These are phyloP conservation scores for Tetracladium setigerum DNA, from an alignment of 495 filamentous ascomycete species.

Conservation along the genomic window DNA sequence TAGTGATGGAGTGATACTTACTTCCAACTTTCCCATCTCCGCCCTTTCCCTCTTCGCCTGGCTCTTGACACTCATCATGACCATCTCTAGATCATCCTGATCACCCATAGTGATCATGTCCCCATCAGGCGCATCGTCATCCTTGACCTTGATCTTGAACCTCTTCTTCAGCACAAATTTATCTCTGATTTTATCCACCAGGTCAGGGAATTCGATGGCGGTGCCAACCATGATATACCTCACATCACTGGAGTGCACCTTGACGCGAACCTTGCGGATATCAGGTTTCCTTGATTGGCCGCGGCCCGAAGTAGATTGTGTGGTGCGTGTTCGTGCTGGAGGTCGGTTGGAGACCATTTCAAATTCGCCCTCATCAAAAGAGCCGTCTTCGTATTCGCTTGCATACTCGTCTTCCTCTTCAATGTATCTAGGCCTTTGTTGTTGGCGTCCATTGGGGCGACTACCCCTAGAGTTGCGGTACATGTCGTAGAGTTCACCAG, in stretches of 20 bases:
- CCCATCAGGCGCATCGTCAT: conserved; percentile 64
- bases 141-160: conserved; percentile 79
- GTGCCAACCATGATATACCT: conserved; percentile 83
- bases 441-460: conserved; percentile 27
- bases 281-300: conserved; percentile 39
- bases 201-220: conserved; percentile 63
- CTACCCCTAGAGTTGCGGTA: conserved; percentile 39
- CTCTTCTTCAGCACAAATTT: conserved; percentile 70
- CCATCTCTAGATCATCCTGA: conserved; percentile 90
- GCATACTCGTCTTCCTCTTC: conserved; percentile 65
- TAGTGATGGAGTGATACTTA: conserved; percentile 34
- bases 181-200: conserved; percentile 67
- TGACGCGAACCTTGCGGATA: conserved; percentile 65
- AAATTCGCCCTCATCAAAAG: conserved; percentile 69
- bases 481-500: conserved; percentile 64
- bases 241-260: conserved; percentile 88
- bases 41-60: conserved; percentile 62
- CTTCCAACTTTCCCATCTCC: conserved; percentile 95
- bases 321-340: conserved; percentile 27
- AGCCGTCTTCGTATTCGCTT: conserved; percentile 61
- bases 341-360: conserved; percentile 60
- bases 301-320: conserved; percentile 30
- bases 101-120: conserved; percentile 97
- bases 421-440: conserved; percentile 50
- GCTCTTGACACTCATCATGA: conserved; percentile 57